Base-by-base conservation (phyloP, 2,329 filamentous ascomycete species). In the Lojkania enalia region DNA sequence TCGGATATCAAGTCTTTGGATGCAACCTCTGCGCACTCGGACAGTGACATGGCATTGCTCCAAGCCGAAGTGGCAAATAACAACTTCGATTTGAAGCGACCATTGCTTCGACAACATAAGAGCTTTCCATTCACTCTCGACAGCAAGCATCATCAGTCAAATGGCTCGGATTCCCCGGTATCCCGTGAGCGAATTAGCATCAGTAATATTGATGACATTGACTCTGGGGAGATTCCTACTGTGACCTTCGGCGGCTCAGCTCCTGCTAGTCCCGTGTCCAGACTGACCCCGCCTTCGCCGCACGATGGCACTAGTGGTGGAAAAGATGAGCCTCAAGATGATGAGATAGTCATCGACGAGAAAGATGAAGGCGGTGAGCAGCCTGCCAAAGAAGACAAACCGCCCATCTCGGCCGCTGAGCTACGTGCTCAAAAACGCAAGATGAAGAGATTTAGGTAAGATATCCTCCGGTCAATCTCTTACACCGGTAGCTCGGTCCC, bases 371-470 rank as follows among this genome's bases (percentile, higher is more conserved):
- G 44, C 19, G 66, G 68, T 13, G 61, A 59, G 13, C 44, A 56
- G 5, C 42, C 36, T 35, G 64, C 69, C 33, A 60, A 65, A 19
- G 63, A 67, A 13, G 60, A 66, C 2, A 66, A 62, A 35, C 60
- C 57, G n/a, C 62, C 64, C 3, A 71, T 76, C 64, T 74, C 74
- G 6, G 74, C 74, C 16, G 74, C 73, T 18, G 75, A 77, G 50
- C 63, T 76, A 16, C 66, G 74, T 23, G 73, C 74, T 6, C 73
- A 75, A 42, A 77, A 77, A 60, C 70, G 75, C 39, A 78, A 76
- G 64, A 79, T 79, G 87, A 92, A 92, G 76, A 79, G 88, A 46
- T 92, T 92, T 65, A 82, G 87, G 86, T 88, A 77, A 14, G 49
- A 27, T 4, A 21, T 5, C 20, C 13, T 4, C 12, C 18, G 30